Conservation (phyloP, 2,329 filamentous ascomycete species). For the Phyllachora maydis region DNA sequence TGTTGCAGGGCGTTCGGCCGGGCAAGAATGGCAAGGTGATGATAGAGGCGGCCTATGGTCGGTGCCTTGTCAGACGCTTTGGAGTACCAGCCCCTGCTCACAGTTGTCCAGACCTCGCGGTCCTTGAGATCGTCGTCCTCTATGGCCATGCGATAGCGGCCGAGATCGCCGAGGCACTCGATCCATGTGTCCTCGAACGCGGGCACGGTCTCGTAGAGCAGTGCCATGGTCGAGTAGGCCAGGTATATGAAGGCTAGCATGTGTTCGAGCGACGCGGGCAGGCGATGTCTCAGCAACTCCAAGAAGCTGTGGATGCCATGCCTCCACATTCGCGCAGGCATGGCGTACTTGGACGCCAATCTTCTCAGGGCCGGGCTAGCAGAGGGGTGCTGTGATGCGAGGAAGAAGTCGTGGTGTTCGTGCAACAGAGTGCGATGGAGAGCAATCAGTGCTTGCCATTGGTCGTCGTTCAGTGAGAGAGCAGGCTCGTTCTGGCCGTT, state of each 20-base stretch:
- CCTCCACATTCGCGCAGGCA: slow-evolving; percentile 89
- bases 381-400: slow-evolving; percentile 71
- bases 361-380: slow-evolving; percentile 46
- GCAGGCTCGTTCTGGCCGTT: slow-evolving; percentile 15
- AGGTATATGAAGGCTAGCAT: slow-evolving; percentile 85
- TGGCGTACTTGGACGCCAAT: slow-evolving; percentile 63
- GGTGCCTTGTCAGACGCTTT: slow-evolving; percentile 63
- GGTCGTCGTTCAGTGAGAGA: slow-evolving; percentile 38
- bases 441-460: slow-evolving; percentile 71
- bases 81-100: slow-evolving; percentile 68
- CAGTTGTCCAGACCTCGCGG: slow-evolving; percentile 61
- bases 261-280: slow-evolving; percentile 63
- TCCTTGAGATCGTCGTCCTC: slow-evolving; percentile 63
- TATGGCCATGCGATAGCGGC: slow-evolving; percentile 69
- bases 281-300: slow-evolving; percentile 50
- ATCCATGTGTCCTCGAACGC: slow-evolving; percentile 81
- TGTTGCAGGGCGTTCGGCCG: slow-evolving; percentile 50
- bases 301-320: slow-evolving; percentile 78
- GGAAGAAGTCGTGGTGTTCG: slow-evolving; percentile 71
- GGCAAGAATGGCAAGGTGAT: slow-evolving; percentile 68
- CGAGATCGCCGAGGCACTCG: slow-evolving; percentile 75
- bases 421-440: slow-evolving; percentile 64
- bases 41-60: slow-evolving; percentile 59
- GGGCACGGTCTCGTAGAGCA: slow-evolving; percentile 70
- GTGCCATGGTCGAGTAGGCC: slow-evolving; percentile 74